phyloP scores from a whole-genome alignment of 2,329 filamentous ascomycete species.

The Aspergillus eucalypticola region DNA sequence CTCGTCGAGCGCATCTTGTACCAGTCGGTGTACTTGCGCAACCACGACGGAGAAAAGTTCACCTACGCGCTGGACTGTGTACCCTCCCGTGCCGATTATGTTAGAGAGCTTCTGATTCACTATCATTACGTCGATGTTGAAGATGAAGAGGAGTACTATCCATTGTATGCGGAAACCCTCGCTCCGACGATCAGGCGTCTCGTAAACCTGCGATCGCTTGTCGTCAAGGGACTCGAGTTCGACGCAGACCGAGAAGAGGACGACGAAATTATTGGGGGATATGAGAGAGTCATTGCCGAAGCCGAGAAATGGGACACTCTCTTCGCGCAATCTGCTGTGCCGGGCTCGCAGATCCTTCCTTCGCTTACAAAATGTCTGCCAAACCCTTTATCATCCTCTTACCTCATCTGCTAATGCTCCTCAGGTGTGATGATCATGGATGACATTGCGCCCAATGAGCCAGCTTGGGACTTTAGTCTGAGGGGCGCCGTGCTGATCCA shows the following conservation, averaged over 20 bases:
- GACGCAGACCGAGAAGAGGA: background rate
- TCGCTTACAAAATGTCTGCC: slow-evolving; percentile 6
- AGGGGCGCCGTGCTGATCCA: slow-evolving; percentile 6
- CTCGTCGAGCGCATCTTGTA: slow-evolving; percentile 2
- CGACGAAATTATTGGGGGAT: background rate
- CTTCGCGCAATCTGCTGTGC: background rate
- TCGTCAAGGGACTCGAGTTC: slow-evolving; percentile 10
- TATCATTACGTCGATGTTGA: slow-evolving; percentile 6
- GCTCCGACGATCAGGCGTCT: slow-evolving; percentile 1
- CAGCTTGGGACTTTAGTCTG: background rate
- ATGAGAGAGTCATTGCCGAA: background rate
- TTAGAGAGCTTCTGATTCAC: slow-evolving; percentile 4
- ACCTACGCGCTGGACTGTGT: slow-evolving; percentile 1
- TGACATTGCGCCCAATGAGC: background rate
- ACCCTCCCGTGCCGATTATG: background rate
- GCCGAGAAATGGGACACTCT: slow-evolving; percentile 1
- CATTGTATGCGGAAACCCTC: slow-evolving; percentile 1
- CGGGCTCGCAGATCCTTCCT: background rate
- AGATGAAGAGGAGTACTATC: slow-evolving; percentile 6
- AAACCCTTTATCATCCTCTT: background rate
- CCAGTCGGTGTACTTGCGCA: slow-evolving; percentile 5
- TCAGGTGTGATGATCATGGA: slow-evolving; percentile 7
- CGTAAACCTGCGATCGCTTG: background rate
- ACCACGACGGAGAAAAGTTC: slow-evolving; percentile 1
- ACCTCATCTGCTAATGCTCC: background rate